Conservation (phyloP, 2,329 filamentous ascomycete genomes). For the Xylariomycetidae sp. region DNA sequence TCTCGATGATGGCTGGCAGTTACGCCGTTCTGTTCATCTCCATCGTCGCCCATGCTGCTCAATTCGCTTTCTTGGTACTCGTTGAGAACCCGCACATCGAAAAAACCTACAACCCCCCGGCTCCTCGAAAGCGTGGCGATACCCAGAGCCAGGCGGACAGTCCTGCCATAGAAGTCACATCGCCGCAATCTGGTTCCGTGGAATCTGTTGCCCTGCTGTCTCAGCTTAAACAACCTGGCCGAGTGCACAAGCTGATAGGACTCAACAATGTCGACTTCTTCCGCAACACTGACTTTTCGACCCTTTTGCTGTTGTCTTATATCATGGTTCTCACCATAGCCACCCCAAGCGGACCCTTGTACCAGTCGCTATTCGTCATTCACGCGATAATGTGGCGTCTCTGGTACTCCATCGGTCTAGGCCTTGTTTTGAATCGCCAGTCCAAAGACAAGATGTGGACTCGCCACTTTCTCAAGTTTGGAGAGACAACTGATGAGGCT, state of each 20-base stretch:
- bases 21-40: constrained; percentile 98
- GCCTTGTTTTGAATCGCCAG: constrained; percentile 77
- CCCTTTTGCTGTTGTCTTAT: constrained; percentile 72
- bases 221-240: constrained; percentile 21
- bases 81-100: constrained; percentile 98
- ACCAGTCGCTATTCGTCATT: constrained; percentile 73
- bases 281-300: constrained; percentile 77
- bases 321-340: constrained; percentile 67
- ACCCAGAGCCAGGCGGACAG: constrained; percentile 12
- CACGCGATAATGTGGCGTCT: constrained; percentile 81
- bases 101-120: constrained; percentile 90
- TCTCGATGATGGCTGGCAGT: constrained; percentile 96
- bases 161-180: constrained; percentile 9
- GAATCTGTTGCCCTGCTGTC: constrained; percentile 13
- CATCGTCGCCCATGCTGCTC: constrained; percentile 86
- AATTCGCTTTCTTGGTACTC: constrained; percentile 85
- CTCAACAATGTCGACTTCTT: constrained; percentile 81
- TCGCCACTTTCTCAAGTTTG: constrained; percentile 94
- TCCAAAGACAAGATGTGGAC: constrained; percentile 93
- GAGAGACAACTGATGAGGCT: constrained; percentile 83
- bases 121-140: constrained; percentile 57
- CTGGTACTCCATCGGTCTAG: constrained; percentile 89
- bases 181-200: constrained; percentile 14
- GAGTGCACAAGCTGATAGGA: constrained; percentile 80
- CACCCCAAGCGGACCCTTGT: constrained; percentile 71